A percentile compares a stretch with the other conserved stretches of the same genome.
Evolutionary conservation across 176 grass and related monocot species (phyloP).

Genomic region (Alopecurus myosuroides): DNA sequence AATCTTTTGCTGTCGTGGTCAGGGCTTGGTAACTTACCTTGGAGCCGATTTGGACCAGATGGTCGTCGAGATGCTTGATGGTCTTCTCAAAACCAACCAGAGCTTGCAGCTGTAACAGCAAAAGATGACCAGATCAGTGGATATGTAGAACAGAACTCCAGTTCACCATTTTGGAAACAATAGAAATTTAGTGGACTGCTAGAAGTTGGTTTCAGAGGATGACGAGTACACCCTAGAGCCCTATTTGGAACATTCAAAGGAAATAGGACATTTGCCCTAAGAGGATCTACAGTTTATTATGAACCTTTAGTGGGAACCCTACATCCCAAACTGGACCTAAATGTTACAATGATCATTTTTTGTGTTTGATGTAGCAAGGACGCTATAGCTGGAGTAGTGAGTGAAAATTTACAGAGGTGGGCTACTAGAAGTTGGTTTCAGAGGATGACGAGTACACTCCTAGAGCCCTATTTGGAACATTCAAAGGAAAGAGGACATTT

Average conservation of each 20-base stretch:
- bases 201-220: not conserved
- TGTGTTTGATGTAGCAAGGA: not conserved
- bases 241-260: not conserved
- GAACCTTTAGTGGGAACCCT: not conserved
- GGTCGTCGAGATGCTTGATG: conserved; percentile 81
- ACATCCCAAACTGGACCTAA: not conserved
- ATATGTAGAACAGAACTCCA: not conserved
- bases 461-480: not conserved
- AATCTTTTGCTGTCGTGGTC: not conserved
- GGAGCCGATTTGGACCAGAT: conserved; percentile 82
- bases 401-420: not conserved
- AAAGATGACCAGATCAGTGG: conserved; percentile 5
- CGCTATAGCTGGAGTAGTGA: not conserved
- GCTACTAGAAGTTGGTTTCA: not conserved
- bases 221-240: not conserved
- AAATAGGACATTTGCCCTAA: not conserved
- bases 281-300: not conserved
- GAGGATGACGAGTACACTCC: not conserved
- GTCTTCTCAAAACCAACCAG: conserved; percentile 96
- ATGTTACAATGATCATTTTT: not conserved
- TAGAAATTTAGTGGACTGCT: not conserved
- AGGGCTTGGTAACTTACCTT: conserved; percentile 34
- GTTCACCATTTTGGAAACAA: not conserved
- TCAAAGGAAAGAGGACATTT: not conserved
- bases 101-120: conserved; percentile 68